Conservation (phyloP, 1,284 basidiomycete species). For the Heterobasidion annosum region DNA sequence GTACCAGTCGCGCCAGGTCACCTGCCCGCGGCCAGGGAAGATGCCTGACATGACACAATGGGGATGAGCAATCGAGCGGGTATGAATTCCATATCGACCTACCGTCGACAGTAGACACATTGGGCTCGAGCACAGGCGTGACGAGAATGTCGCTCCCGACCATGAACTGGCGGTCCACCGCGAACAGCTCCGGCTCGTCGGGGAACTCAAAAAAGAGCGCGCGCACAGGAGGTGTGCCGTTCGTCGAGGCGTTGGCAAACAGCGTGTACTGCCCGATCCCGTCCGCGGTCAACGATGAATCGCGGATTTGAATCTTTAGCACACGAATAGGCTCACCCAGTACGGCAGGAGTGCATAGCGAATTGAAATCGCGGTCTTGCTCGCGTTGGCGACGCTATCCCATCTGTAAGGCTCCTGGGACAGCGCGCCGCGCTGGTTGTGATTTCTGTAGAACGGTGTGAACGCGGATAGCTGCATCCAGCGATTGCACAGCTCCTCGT, state of each 20-base stretch:
- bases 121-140: slow-evolving; percentile 64
- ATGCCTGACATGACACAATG: slow-evolving; percentile 27
- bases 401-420: slow-evolving; percentile 70
- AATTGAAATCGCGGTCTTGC: slow-evolving; percentile 57
- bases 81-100: slow-evolving; percentile 10
- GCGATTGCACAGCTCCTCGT: slow-evolving; percentile 75
- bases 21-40: slow-evolving; percentile 52
- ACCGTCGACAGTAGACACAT: slow-evolving; percentile 43
- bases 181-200: slow-evolving; percentile 54
- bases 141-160: slow-evolving; percentile 63
- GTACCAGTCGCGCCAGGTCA: slow-evolving; percentile 72
- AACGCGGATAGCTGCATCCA: slow-evolving; percentile 79
- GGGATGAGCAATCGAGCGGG: neutral
- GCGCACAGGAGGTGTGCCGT: slow-evolving; percentile 60
- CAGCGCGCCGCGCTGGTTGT: slow-evolving; percentile 52
- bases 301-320: neutral
- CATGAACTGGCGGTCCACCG: slow-evolving; percentile 62
- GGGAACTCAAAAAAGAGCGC: slow-evolving; percentile 76
- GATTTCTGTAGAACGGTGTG: slow-evolving; percentile 66
- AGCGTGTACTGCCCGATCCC: slow-evolving; percentile 46
- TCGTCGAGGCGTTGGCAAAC: slow-evolving; percentile 58
- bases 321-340: slow-evolving; percentile 39
- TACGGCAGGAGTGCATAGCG: slow-evolving; percentile 67
- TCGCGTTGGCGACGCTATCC: slow-evolving; percentile 68
- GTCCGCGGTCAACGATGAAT: slow-evolving; percentile 1